Evolutionary conservation across 345 rosid species (phyloP).

Genomic region (Cochlearia excelsa): DNA sequence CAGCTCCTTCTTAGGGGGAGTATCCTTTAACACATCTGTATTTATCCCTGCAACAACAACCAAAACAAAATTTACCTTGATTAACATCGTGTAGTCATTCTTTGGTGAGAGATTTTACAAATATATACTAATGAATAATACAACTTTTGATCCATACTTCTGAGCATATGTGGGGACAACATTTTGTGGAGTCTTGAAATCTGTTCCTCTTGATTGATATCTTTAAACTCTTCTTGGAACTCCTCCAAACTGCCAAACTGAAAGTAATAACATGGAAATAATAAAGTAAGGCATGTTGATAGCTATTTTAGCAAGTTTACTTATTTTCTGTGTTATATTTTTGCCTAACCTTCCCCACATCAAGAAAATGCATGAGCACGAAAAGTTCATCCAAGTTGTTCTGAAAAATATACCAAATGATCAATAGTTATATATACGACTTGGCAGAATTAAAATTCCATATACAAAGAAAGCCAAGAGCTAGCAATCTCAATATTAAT

Average conservation of each 20-base stretch:
- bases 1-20: conserved; percentile 92
- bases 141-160: conserved; percentile 52
- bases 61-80: conserved; percentile 10
- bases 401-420: conserved; percentile 47
- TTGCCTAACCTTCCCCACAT: conserved; percentile 73
- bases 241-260: conserved; percentile 87
- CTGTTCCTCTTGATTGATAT: conserved; percentile 88
- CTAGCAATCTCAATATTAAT: neutral
- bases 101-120: neutral
- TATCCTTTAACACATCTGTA: conserved; percentile 83
- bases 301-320: neutral
- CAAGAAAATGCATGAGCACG: conserved; percentile 98
- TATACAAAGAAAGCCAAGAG: neutral
- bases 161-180: conserved; percentile 85
- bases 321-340: conserved; percentile 4
- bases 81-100: neutral
- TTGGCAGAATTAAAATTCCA: neutral
- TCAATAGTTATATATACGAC: conserved; percentile 15
- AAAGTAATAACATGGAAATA: conserved; percentile 8
- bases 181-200: conserved; percentile 78
- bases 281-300: neutral
- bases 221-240: conserved; percentile 80
- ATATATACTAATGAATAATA: neutral
- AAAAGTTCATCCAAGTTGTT: conserved; percentile 93
- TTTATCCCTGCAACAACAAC: conserved; percentile 63